phyloP scores from a whole-genome alignment of 306 rosid genomes.

The Cucurbita ficifolia region DNA sequence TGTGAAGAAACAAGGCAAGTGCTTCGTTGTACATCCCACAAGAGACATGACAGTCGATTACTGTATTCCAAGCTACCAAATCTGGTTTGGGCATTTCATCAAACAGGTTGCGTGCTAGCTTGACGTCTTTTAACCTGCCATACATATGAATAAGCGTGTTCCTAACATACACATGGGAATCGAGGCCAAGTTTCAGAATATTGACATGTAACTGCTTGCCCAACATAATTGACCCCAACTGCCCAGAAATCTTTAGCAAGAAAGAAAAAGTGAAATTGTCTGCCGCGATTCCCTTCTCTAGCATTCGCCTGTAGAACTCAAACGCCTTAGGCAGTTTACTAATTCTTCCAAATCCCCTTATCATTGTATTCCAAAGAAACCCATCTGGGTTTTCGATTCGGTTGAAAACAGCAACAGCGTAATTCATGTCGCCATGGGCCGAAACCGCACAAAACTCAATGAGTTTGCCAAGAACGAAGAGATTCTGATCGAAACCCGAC shows the following conservation, averaged over 20 bases:
- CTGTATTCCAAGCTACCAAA: slow-evolving; percentile 67
- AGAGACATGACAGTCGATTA: slow-evolving; percentile 30
- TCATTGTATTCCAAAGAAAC: slow-evolving; percentile 59
- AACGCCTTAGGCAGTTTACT: slow-evolving; percentile 25
- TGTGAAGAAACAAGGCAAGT: slow-evolving; percentile 27
- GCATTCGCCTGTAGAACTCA: slow-evolving; percentile 39
- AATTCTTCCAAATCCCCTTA: slow-evolving; percentile 51
- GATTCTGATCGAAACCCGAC: slow-evolving; percentile 30
- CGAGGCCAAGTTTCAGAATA: slow-evolving; percentile 32
- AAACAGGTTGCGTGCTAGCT: slow-evolving; percentile 39
- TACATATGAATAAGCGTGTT: slow-evolving; percentile 64
- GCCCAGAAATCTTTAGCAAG: slow-evolving; percentile 37
- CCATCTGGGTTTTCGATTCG: slow-evolving; percentile 37
- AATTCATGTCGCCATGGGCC: slow-evolving; percentile 25
- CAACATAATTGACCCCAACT: slow-evolving; percentile 21
- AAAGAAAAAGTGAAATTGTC: slow-evolving; percentile 61
- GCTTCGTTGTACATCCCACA: slow-evolving; percentile 32
- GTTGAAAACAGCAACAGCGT: slow-evolving; percentile 36
- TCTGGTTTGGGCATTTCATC: slow-evolving; percentile 37
- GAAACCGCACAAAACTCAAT: slow-evolving; percentile 36
- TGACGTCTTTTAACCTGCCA: slow-evolving; percentile 30
- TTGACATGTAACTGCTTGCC: slow-evolving; percentile 44
- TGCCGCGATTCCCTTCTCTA: slow-evolving; percentile 1
- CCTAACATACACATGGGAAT: slow-evolving; percentile 38
- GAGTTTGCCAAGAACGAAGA: slow-evolving; percentile 39